These are phyloP conservation scores for Hippophae gyantsensis DNA, from an alignment of 306 rosid genomes.

Conservation along the genomic window DNA sequence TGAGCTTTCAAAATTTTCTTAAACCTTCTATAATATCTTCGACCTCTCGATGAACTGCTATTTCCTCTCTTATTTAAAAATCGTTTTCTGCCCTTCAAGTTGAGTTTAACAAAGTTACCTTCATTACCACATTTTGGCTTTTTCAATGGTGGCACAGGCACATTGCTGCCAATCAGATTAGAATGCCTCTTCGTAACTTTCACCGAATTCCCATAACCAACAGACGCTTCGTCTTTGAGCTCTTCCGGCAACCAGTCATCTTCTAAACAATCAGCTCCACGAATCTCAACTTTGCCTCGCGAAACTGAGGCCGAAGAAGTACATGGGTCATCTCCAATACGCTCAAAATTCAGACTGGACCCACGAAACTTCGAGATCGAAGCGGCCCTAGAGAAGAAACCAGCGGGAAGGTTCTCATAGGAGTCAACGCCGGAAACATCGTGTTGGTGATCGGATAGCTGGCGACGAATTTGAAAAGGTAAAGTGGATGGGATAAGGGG, in stretches of 20 bases:
- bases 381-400: slow-evolving; percentile 41
- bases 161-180: slow-evolving; percentile 53
- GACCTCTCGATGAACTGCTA: slow-evolving; percentile 19
- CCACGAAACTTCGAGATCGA: slow-evolving; percentile 58
- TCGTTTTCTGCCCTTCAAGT: slow-evolving; percentile 42
- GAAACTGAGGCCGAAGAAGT: slow-evolving; percentile 11
- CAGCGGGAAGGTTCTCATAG: slow-evolving; percentile 54
- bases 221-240: slow-evolving; percentile 9
- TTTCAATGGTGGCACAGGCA: slow-evolving; percentile 38
- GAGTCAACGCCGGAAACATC: slow-evolving; percentile 26
- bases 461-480: slow-evolving; percentile 58
- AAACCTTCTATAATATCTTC: slow-evolving; percentile 29
- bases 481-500: slow-evolving; percentile 22
- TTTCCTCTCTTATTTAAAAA: slow-evolving; percentile 37
- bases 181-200: slow-evolving; percentile 28
- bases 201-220: slow-evolving; percentile 1
- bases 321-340: slow-evolving; percentile 20
- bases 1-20: slow-evolving; percentile 24
- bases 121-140: slow-evolving; percentile 34
- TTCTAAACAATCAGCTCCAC: slow-evolving; percentile 1
- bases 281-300: slow-evolving; percentile 2
- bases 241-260: slow-evolving; percentile 14
- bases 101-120: slow-evolving; percentile 75
- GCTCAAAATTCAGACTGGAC: slow-evolving; percentile 26
- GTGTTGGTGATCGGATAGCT: slow-evolving; percentile 24